phyloP scores from a whole-genome alignment of 805 yeast genomes.

The Metschnikowia koreensis region DNA sequence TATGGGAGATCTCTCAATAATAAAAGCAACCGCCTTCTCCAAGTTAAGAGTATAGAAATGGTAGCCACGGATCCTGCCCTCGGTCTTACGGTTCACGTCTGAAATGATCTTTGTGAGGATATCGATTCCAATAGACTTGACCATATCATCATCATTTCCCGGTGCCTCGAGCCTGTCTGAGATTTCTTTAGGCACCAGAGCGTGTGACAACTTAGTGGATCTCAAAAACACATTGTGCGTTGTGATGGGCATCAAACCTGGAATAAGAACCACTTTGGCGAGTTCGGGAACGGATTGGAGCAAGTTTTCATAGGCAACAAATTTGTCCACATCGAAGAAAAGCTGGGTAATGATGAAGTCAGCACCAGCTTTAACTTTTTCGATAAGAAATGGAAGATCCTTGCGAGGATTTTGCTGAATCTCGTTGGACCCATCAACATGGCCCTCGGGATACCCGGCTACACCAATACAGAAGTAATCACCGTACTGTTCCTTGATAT shows the following conservation, averaged over 20 bases:
- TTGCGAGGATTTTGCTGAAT: slow-evolving; percentile 59
- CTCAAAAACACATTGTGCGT: slow-evolving; percentile 79
- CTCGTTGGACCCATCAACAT: slow-evolving; percentile 78
- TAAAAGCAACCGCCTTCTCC: slow-evolving; percentile 87
- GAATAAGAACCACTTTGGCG: slow-evolving; percentile 59
- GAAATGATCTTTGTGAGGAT: slow-evolving; percentile 63
- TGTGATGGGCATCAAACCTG: slow-evolving; percentile 91
- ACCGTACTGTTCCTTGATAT: slow-evolving; percentile 68
- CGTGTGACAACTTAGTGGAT: slow-evolving; percentile 87
- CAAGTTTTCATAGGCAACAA: slow-evolving; percentile 58
- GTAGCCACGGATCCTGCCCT: slow-evolving; percentile 68
- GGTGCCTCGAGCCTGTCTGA: slow-evolving; percentile 53
- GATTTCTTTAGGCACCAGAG: slow-evolving; percentile 65
- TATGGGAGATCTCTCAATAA: slow-evolving; percentile 61
- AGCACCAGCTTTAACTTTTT: slow-evolving; percentile 91
- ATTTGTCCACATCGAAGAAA: slow-evolving; percentile 83
- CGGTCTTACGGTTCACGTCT: slow-evolving; percentile 50
- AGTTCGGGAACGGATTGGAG: slow-evolving; percentile 45
- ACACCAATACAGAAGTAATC: slow-evolving; percentile 92
- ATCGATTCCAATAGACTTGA: slow-evolving; percentile 80
- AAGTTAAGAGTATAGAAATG: slow-evolving; percentile 92
- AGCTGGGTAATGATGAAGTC: slow-evolving; percentile 89
- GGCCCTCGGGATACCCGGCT: slow-evolving; percentile 98
- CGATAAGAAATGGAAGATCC: slow-evolving; percentile 78
- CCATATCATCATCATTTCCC: slow-evolving; percentile 68